Percentiles rank a stretch among this genome's conserved stretches.
These are phyloP conservation scores for Diaporthe amygdali DNA, from an alignment of 2,329 filamentous ascomycete genomes.

Conservation along the genomic window DNA sequence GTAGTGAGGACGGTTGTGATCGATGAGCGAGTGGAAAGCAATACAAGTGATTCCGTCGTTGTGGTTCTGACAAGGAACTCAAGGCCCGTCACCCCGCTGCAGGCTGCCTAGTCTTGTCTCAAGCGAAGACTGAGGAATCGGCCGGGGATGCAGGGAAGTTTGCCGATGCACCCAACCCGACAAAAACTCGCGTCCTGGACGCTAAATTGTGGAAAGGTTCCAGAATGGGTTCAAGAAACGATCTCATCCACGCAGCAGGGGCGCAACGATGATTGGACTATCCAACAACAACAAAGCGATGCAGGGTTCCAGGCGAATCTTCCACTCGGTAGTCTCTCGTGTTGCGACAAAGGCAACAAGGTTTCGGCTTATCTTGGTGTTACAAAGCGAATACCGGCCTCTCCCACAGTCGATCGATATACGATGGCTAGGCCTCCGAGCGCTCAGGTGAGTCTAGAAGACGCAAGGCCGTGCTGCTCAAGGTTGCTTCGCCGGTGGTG, in stretches of 20 bases:
- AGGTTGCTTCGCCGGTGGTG: not conserved
- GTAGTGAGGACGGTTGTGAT: not conserved
- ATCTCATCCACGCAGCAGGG: not conserved
- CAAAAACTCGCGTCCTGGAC: slow-evolving; percentile 5
- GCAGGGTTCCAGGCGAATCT: not conserved
- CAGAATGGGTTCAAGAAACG: not conserved
- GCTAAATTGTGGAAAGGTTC: not conserved
- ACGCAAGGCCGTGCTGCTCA: not conserved
- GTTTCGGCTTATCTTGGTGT: not conserved
- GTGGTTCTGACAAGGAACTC: slow-evolving; percentile 27
- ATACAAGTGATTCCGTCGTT: slow-evolving; percentile 10
- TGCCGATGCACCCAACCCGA: slow-evolving; percentile 13
- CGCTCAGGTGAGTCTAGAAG: not conserved
- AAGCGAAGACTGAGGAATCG: slow-evolving; percentile 18
- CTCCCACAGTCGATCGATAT: not conserved
- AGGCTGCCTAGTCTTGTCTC: slow-evolving; percentile 37
- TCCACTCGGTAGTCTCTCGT: not conserved
- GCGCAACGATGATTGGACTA: not conserved
- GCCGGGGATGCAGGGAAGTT: slow-evolving; percentile 5
- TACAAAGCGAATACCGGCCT: not conserved
- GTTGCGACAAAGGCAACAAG: not conserved
- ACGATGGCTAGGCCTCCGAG: not conserved
- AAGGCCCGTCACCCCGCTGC: slow-evolving; percentile 32
- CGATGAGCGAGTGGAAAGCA: slow-evolving; percentile 15
- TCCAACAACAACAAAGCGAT: slow-evolving; percentile 16